Evolutionary conservation across 306 rosid species (phyloP), one percentile per base, ranked within the genome.

Genomic region (Leucaena leucocephala): DNA sequence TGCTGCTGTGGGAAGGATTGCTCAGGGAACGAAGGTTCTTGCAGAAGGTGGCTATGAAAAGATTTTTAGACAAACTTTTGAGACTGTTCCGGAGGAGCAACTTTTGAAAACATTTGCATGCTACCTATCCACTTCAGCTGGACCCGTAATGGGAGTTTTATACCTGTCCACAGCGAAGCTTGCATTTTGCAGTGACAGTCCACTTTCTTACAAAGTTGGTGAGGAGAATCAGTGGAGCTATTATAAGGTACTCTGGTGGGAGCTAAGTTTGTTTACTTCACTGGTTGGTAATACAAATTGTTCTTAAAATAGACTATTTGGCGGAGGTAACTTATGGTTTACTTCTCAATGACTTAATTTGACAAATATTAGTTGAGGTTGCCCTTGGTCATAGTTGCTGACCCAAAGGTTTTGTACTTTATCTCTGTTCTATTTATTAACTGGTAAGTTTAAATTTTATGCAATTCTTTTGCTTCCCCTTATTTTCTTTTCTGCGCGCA

Each of bases 21-120:
- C 95, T 73, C 95, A 90, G 82, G 84, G 95, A 15, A 87, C 95
- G n/a, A 90, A 90, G 79, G 95, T 90, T 38, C 86, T 90, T 36
- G 87, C 92, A 22, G 92, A 90, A 83, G 95, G 95, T 39, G 95
- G 95, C 72, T 87, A 90, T 54, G 92, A 90, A 84, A 90, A 90
- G 84, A 83, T 90, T 55, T 90, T 90, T 79, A 81, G 82, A 36
- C 88, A 82, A 48, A 80, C 76, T 71, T 90, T 90, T 83, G 92
- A 88, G 89, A 88, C 85, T 27, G 74, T 70, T 71, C 87, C 87
- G 1, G 95, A 88, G 69, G 95, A 90, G 86, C 81, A 90, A 66
- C 92, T 90, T 76, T 77, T 69, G 11, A 88, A 88, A 84, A 87
- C 95, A 12, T 88, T 63, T 86, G 95, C 95, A 12, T 88, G 91